A percentile compares a stretch with the other conserved stretches of the same genome.
Conservation (phyloP, 306 rosid genomes). For the Glycine soja region DNA sequence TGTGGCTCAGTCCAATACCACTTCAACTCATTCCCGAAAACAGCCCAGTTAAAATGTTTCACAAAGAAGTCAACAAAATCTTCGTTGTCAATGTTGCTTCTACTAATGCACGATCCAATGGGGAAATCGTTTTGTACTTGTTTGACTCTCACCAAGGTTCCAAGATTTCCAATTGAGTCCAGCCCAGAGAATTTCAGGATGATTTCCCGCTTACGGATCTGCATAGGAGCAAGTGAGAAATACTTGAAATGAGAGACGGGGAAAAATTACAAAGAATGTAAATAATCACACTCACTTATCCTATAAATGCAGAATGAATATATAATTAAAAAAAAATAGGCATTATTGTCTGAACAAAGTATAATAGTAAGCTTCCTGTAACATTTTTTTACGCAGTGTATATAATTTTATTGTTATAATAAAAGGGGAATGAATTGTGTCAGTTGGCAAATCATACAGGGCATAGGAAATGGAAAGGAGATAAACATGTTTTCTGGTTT, state of each 20-base stretch:
- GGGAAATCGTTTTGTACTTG: constrained; percentile 79
- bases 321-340: too few species aligned
- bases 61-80: constrained; percentile 78
- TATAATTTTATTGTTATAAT: too few species aligned
- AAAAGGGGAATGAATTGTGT: too few species aligned
- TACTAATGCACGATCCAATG: constrained; percentile 79
- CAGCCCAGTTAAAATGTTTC: constrained; percentile 94
- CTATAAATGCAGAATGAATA: not conserved
- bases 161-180: constrained; percentile 47
- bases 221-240: constrained; percentile 43
- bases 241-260: constrained; percentile 30
- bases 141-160: constrained; percentile 65
- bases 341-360: too few species aligned
- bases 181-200: constrained; percentile 74
- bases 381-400: too few species aligned
- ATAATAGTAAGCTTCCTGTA: too few species aligned
- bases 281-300: constrained; percentile 16
- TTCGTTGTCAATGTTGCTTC: constrained; percentile 89
- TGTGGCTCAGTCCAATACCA: constrained; percentile 97
- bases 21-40: constrained; percentile 93
- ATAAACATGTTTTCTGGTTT: too few species aligned
- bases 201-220: constrained; percentile 89
- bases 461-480: too few species aligned
- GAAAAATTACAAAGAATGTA: not conserved
- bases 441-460: too few species aligned